Conservation (phyloP, 768 basidiomycete species). For the Hysterangium stoloniferum region DNA sequence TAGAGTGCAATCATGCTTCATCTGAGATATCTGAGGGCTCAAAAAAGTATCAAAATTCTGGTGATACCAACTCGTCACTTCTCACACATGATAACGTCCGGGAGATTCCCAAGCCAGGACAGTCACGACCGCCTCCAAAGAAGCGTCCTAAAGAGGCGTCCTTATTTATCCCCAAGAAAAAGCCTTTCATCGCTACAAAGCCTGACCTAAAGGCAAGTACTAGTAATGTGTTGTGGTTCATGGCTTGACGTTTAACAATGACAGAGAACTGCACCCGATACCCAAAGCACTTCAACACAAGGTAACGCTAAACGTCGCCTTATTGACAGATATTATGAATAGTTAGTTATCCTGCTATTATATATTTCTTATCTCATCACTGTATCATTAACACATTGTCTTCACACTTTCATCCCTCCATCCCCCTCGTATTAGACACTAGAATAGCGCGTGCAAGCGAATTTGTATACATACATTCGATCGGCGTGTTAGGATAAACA, state of each 20-base stretch:
- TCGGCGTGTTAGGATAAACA: neutral
- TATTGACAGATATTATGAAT: neutral
- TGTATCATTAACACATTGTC: no score
- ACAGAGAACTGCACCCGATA: constrained; percentile 8
- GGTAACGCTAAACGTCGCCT: constrained; percentile 3
- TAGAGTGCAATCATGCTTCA: neutral
- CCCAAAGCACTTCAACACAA: neutral
- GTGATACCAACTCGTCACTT: neutral
- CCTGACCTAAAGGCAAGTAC: constrained; percentile 3
- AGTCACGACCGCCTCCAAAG: constrained; percentile 21
- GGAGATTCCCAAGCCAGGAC: constrained; percentile 16
- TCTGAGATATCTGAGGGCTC: neutral
- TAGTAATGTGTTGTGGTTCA: neutral
- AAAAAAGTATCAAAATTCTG: neutral
- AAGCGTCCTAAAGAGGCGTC: constrained; percentile 36
- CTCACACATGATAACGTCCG: neutral
- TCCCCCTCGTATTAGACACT: no score
- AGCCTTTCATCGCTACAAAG: no score
- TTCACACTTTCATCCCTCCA: no score
- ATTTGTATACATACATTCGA: neutral
- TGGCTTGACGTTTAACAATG: neutral
- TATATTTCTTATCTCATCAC: neutral
- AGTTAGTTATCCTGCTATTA: neutral
- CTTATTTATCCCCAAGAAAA: constrained; percentile 61
- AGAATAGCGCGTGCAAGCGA: no score